A percentile compares a stretch with the other conserved stretches of the same genome.
phyloP scores from a whole-genome alignment of 2,329 filamentous ascomycete genomes.

The Exophiala oligosperma region DNA sequence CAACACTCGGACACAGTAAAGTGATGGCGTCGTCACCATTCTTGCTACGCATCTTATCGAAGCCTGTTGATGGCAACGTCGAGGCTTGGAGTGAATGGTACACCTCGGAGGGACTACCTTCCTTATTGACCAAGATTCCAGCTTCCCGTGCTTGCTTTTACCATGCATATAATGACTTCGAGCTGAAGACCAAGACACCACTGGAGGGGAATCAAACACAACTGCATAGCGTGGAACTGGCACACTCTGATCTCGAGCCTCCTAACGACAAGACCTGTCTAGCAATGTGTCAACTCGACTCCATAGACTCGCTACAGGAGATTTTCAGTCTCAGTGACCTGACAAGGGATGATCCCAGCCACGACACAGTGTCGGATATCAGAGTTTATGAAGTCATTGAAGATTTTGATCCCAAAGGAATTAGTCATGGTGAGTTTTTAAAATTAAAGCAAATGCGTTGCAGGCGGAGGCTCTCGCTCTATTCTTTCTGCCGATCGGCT shows the following conservation, averaged over 20 bases:
- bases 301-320: neutral
- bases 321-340: neutral
- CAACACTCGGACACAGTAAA: no score
- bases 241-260: slow-evolving; percentile 5
- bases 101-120: neutral
- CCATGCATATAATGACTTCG: slow-evolving; percentile 4
- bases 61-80: neutral
- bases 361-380: neutral
- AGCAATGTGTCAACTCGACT: slow-evolving; percentile 3
- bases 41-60: slow-evolving; percentile 1
- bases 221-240: neutral
- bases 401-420: slow-evolving; percentile 5
- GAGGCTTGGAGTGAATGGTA: slow-evolving; percentile 3
- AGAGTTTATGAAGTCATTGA: slow-evolving; percentile 5
- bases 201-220: neutral
- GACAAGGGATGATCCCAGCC: neutral
- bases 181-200: slow-evolving; percentile 4
- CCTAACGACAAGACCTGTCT: slow-evolving; percentile 6
- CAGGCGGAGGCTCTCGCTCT: no score
- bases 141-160: neutral
- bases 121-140: neutral
- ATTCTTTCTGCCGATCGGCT: neutral
- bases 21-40: neutral
- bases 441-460: neutral
- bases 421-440: slow-evolving; percentile 1